Base-by-base conservation (phyloP, 768 basidiomycete species). In the Psilocybe sp. region DNA sequence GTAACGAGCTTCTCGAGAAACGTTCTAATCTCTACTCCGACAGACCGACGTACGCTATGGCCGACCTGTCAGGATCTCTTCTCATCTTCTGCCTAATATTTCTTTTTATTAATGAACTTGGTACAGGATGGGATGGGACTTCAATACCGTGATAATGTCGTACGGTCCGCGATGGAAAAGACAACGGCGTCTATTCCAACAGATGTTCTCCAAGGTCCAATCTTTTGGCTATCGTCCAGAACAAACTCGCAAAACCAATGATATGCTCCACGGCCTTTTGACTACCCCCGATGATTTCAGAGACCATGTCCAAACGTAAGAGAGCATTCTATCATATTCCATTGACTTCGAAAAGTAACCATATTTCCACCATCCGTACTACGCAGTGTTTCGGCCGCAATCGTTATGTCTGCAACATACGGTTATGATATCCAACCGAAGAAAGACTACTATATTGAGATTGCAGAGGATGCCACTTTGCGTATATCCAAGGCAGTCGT, bases 381-480 rank as follows among this genome's bases (percentile, higher is more conserved):
- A 28, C 23, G 3, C 23, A 77, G 75, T 36, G 64, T 72, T 57
- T 62, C 69, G 4, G 75, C 69, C 7, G 64, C 64, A 14, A 61
- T 69, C 8, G 61, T 73, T 18, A 60, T 80, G 40, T 68, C 67
- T 0, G 49, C 76, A 11, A 69, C 72, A 0, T 81, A 81, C 50
- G 80, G 80, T 0, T 66, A 80, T 19, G 60, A 73, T 5, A 64
- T 74, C 8, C 49, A 64, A 33, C 63, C 69, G 0, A 43, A 56
- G 15, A 58, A 73, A 46, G 80, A 81, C 54, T 71, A 75, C 2
- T 73, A 71, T 51, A 64, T 82, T 16, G 50, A 59, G 0, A 59
- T 71, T 3, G 75, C 73, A 1, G 71, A 78, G 32, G 57, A 66
- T 2, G 71, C 72, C 5, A 52, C 70, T 6, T 51, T 66, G 7